phyloP scores from a whole-genome alignment of 1,284 basidiomycete genomes.

The Ceratobasidium sp. region DNA sequence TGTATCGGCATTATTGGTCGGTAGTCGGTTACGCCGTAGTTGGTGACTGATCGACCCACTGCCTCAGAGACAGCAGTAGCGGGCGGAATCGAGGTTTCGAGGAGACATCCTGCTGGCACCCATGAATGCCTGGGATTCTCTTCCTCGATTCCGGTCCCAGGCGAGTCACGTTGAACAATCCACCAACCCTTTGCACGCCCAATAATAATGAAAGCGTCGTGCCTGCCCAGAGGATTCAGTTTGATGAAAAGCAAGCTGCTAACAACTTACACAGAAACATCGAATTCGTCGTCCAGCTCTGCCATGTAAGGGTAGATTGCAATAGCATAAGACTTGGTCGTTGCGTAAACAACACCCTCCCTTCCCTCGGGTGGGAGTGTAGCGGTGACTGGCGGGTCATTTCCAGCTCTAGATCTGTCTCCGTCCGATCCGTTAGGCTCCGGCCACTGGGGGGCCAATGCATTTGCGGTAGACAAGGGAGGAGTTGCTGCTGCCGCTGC shows the following conservation, averaged over 20 bases:
- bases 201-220: slow-evolving; percentile 92
- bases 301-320: slow-evolving; percentile 96
- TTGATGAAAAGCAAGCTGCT: slow-evolving; percentile 24
- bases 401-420: slow-evolving; percentile 6
- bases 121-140: slow-evolving; percentile 83
- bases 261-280: slow-evolving; percentile 87
- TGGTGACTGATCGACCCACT: slow-evolving; percentile 34
- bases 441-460: slow-evolving; percentile 20
- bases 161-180: slow-evolving; percentile 95
- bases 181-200: slow-evolving; percentile 98
- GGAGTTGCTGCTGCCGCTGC: slow-evolving; percentile 45
- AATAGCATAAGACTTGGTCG: slow-evolving; percentile 86
- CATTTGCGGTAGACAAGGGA: slow-evolving; percentile 21
- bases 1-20: slow-evolving; percentile 81
- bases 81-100: slow-evolving; percentile 88
- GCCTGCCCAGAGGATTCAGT: slow-evolving; percentile 58
- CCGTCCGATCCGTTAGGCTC: slow-evolving; percentile 25
- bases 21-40: slow-evolving; percentile 44
- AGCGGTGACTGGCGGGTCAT: slow-evolving; percentile 20
- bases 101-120: slow-evolving; percentile 92
- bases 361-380: slow-evolving; percentile 25
- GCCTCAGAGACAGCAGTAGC: slow-evolving; percentile 81
- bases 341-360: slow-evolving; percentile 55
- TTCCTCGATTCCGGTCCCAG: slow-evolving; percentile 82
- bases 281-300: slow-evolving; percentile 97